phyloP scores from a whole-genome alignment of 495 filamentous ascomycete genomes.

The Neurospora discreta region DNA sequence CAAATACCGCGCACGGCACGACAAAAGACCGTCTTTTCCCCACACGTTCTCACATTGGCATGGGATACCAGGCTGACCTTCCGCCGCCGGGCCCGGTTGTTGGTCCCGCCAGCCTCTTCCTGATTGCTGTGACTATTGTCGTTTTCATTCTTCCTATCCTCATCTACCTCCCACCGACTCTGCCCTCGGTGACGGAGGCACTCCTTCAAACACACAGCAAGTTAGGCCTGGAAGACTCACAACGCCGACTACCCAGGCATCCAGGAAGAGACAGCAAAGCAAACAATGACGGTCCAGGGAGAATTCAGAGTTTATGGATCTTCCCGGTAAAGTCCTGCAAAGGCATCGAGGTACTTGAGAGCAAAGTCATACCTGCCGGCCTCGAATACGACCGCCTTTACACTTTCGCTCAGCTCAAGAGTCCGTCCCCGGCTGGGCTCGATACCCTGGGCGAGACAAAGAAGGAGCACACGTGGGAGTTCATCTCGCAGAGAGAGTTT shows the following conservation, averaged over 20 bases:
- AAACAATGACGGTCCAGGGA: slow-evolving; percentile 16
- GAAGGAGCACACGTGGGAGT: slow-evolving; percentile 53
- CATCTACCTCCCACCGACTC: slow-evolving; percentile 34
- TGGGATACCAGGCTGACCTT: not conserved
- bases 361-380: slow-evolving; percentile 57
- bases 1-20: not conserved
- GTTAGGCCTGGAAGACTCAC: slow-evolving; percentile 24
- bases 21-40: not conserved
- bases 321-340: slow-evolving; percentile 85
- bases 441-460: slow-evolving; percentile 30
- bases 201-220: slow-evolving; percentile 33
- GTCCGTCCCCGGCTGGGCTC: slow-evolving; percentile 34
- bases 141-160: slow-evolving; percentile 39
- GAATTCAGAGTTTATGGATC: slow-evolving; percentile 69
- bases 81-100: slow-evolving; percentile 12
- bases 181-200: slow-evolving; percentile 35
- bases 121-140: slow-evolving; percentile 34
- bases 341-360: slow-evolving; percentile 60
- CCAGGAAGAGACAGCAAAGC: slow-evolving; percentile 17
- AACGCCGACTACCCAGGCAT: slow-evolving; percentile 25
- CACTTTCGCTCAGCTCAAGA: slow-evolving; percentile 62
- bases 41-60: not conserved
- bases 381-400: slow-evolving; percentile 79
- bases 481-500: slow-evolving; percentile 70
- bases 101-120: slow-evolving; percentile 20